These are phyloP conservation scores for Cystofilobasidium bisporidii DNA, from an alignment of 768 basidiomycete species.

Conservation along the genomic window DNA sequence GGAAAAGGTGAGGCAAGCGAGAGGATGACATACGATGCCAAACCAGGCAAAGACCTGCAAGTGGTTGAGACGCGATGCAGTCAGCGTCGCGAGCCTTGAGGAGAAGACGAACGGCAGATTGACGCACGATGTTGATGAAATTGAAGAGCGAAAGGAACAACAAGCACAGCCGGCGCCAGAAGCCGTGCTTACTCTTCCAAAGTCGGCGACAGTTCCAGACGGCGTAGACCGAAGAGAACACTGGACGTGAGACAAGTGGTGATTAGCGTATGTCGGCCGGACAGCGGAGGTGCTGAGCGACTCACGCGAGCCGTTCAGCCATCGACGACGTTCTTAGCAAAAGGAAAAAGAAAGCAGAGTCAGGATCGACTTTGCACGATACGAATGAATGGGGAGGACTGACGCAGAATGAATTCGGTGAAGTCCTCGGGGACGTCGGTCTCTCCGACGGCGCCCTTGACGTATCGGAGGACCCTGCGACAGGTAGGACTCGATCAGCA, in stretches of 20 bases:
- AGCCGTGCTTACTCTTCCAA: conserved; percentile 68
- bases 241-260: conserved; percentile 49
- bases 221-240: conserved; percentile 91
- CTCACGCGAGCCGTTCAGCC: conserved; percentile 68
- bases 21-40: conserved; percentile 63
- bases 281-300: conserved; percentile 41
- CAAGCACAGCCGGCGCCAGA: conserved; percentile 60
- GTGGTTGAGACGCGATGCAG: conserved; percentile 38
- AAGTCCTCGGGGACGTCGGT: conserved; percentile 78
- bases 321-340: conserved; percentile 30
- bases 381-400: no score
- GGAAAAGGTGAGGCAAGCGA: not conserved
- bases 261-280: conserved; percentile 33
- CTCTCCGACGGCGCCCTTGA: conserved; percentile 76
- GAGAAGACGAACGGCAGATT: no score
- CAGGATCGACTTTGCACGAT: no score
- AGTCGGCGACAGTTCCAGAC: conserved; percentile 78
- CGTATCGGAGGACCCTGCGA: conserved; percentile 46
- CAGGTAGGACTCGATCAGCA: not conserved
- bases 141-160: conserved; percentile 84
- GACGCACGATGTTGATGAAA: conserved; percentile 41
- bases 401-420: conserved; percentile 4
- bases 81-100: no score
- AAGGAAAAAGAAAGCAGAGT: no score
- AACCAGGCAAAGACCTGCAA: conserved; percentile 72